Conservation (phyloP, 345 rosid species). For the Citrus hindsii region DNA sequence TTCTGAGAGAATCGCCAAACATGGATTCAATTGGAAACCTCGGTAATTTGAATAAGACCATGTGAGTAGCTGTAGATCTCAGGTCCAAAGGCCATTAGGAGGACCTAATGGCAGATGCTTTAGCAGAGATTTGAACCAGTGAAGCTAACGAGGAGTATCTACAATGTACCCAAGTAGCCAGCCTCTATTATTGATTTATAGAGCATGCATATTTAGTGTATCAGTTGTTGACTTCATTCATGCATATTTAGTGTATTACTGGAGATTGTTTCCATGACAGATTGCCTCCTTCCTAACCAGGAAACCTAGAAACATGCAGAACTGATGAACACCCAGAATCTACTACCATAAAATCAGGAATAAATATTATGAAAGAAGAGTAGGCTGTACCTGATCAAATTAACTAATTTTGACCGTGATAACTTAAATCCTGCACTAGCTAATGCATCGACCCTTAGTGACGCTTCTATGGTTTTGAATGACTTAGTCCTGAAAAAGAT, state of each 20-base stretch:
- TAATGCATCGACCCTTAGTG: conserved; percentile 86
- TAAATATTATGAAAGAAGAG: background rate
- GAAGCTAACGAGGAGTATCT: background rate
- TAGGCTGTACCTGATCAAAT: conserved; percentile 61
- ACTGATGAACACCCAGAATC: background rate
- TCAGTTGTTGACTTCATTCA: background rate
- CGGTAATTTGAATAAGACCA: background rate
- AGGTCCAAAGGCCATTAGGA: background rate
- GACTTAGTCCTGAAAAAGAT: conserved; percentile 58
- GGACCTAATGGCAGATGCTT: background rate
- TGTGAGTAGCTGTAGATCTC: background rate
- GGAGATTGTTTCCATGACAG: background rate
- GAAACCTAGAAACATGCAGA: background rate
- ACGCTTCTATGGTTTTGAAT: conserved; percentile 79
- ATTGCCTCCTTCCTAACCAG: background rate
- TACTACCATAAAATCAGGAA: background rate
- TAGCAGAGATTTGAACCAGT: background rate
- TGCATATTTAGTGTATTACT: background rate
- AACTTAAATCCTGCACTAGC: conserved; percentile 99
- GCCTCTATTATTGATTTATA: background rate
- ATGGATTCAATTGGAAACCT: background rate
- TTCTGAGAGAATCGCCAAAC: background rate
- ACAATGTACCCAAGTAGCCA: background rate
- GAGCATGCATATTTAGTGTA: background rate
- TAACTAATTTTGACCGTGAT: conserved; percentile 78